Percentiles rank a stretch among this genome's conserved stretches.
Conservation (phyloP, 306 rosid species). For the Malus sylvestris region DNA sequence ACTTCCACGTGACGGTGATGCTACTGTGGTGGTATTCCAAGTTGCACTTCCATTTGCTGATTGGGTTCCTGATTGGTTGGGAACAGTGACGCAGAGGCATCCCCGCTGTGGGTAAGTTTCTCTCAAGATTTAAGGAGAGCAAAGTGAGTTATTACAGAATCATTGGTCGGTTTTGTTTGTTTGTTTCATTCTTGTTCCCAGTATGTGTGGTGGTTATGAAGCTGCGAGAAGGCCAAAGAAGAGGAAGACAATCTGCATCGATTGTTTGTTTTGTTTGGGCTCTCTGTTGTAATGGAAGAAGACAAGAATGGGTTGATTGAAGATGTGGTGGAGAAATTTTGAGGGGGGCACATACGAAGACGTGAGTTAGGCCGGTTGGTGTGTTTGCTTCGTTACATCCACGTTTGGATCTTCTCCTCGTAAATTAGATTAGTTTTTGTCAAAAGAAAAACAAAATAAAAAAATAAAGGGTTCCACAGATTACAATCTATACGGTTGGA, state of each 20-base stretch:
- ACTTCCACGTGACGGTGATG: not conserved
- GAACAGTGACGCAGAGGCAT: not conserved
- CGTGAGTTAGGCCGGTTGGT: not conserved
- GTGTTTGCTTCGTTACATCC: not conserved
- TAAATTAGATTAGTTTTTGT: no score
- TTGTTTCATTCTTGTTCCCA: not conserved
- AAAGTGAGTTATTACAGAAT: constrained; percentile 16
- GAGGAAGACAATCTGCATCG: not conserved
- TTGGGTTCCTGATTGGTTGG: not conserved
- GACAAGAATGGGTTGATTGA: not conserved
- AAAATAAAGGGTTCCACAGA: constrained; percentile 2
- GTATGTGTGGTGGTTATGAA: not conserved
- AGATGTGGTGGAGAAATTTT: constrained; percentile 6
- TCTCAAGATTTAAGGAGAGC: not conserved
- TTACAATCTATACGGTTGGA: not conserved
- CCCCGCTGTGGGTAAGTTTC: not conserved
- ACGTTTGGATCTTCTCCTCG: not conserved
- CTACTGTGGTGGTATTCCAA: not conserved
- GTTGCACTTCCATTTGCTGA: not conserved
- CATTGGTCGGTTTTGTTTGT: not conserved
- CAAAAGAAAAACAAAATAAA: not conserved
- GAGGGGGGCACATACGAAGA: not conserved
- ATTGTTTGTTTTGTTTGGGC: not conserved
- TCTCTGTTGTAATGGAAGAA: constrained; percentile 1
- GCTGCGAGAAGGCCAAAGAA: not conserved